Evolutionary conservation across 306 rosid genomes (phyloP), one percentile per base, ranked within the genome.

Genomic region (Dicorynia guianensis): DNA sequence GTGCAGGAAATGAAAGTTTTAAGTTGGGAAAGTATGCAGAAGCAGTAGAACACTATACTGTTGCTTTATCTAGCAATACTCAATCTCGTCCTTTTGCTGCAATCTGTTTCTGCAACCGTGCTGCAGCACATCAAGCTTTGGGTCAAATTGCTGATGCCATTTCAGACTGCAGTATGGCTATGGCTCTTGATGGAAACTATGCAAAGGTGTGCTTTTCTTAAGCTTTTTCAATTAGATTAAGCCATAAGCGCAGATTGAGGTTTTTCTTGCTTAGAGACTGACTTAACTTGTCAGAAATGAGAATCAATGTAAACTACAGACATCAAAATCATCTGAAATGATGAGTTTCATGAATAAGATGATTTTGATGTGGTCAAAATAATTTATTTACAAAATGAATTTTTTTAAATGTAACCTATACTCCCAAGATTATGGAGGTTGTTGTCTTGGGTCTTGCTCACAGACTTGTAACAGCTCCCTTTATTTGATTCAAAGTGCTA

Each of bases 111-210:
- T 88, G 97, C 85, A 95, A 95, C 75, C 98, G 98, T 48, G 97
- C 93, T 82, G 98, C 98, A 11, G 93, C 97, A 43, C 75, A 92
- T 88, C 98, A 92, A 84, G 91, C 97, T 14, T 82, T 86, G 82
- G 96, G 93, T 72, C 98, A 92, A 79, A 87, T 89, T 81, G 79
- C 88, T 71, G 97, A 92, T 85, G 98, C 98, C 49, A 90, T 95
- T 83, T 89, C 97, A n/a, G 98, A 95, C 78, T 90, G 98, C 81
- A 95, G 96, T 76, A 83, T 87, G 44, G 96, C 98, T 75, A 87
- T 95, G 72, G 96, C 97, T 60, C 91, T 92, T 42, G 91, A 86
- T 90, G 86, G 88, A 82, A 89, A 77, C 75, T 95, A 95, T 72
- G 85, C 82, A 5, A 95, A 95, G 97, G 98, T 92, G 80, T 79